phyloP scores from a whole-genome alignment of 345 rosid genomes.

The Gossypium ekmanianum region DNA sequence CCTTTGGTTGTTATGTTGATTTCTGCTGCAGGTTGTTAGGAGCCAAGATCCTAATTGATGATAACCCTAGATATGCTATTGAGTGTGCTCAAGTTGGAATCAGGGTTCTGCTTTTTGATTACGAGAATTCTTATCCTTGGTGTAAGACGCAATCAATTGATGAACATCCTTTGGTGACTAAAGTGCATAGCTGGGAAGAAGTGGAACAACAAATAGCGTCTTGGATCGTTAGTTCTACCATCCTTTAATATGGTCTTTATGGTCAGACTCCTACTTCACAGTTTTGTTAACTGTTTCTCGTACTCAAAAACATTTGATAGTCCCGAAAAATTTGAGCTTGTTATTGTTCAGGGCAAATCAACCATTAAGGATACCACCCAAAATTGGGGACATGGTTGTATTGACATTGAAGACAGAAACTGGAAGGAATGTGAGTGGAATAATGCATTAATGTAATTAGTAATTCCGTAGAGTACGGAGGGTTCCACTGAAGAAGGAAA shows the following conservation, averaged over 20 bases:
- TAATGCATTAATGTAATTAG: not conserved
- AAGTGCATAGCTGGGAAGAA: slow-evolving; percentile 89
- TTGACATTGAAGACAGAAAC: not conserved
- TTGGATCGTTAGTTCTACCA: slow-evolving; percentile 34
- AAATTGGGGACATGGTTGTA: slow-evolving; percentile 3
- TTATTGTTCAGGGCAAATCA: not conserved
- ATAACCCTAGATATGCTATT: slow-evolving; percentile 68
- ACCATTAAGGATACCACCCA: not conserved
- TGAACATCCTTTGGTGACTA: slow-evolving; percentile 74
- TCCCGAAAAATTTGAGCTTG: not conserved
- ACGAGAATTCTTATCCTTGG: slow-evolving; percentile 75
- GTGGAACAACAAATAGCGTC: slow-evolving; percentile 66
- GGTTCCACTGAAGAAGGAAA: not conserved
- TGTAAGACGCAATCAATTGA: slow-evolving; percentile 39
- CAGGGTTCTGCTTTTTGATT: slow-evolving; percentile 83
- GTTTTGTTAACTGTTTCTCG: not conserved
- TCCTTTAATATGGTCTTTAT: slow-evolving; percentile 32
- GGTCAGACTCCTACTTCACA: not conserved
- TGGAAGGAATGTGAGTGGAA: slow-evolving; percentile 1
- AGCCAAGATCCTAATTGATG: slow-evolving; percentile 84
- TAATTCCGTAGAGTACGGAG: not conserved
- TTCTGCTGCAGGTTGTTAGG: slow-evolving; percentile 62
- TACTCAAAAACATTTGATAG: not conserved
- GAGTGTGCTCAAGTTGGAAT: slow-evolving; percentile 51
- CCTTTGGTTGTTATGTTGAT: not conserved